Evolutionary conservation across 2,329 filamentous ascomycete species (phyloP).

Genomic region (Botryotinia calthae): DNA sequence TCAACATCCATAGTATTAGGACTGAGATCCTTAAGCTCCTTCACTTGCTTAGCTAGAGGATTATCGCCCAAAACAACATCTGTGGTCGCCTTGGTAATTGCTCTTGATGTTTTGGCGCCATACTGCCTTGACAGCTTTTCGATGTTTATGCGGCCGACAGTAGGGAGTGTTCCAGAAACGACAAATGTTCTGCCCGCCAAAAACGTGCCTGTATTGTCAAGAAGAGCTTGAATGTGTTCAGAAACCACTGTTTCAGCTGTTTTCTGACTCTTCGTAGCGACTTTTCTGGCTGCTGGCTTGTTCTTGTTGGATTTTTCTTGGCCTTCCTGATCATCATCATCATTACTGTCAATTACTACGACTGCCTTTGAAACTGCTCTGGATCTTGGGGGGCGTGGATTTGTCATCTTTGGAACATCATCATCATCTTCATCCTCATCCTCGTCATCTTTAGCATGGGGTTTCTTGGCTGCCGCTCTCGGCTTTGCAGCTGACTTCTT

Average conservation of each 20-base stretch:
- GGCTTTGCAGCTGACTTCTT: not conserved
- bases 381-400: not conserved
- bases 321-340: not conserved
- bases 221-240: conserved; percentile 25
- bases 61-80: conserved; percentile 32
- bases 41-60: conserved; percentile 32
- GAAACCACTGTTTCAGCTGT: conserved; percentile 23
- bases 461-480: not conserved
- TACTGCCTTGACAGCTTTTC: conserved; percentile 28
- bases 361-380: not conserved
- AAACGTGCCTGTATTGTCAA: conserved; percentile 22
- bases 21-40: conserved; percentile 27
- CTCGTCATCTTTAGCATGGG: not conserved
- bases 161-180: conserved; percentile 31
- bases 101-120: conserved; percentile 29
- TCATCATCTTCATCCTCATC: not conserved
- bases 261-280: conserved; percentile 28
- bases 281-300: conserved; percentile 29
- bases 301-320: conserved; percentile 25
- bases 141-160: conserved; percentile 27
- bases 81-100: conserved; percentile 29
- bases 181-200: conserved; percentile 24
- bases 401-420: not conserved
- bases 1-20: conserved; percentile 27
- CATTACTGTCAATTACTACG: not conserved